These are phyloP conservation scores for Penicillium soppii DNA, from an alignment of 495 filamentous ascomycete genomes.

Conservation along the genomic window DNA sequence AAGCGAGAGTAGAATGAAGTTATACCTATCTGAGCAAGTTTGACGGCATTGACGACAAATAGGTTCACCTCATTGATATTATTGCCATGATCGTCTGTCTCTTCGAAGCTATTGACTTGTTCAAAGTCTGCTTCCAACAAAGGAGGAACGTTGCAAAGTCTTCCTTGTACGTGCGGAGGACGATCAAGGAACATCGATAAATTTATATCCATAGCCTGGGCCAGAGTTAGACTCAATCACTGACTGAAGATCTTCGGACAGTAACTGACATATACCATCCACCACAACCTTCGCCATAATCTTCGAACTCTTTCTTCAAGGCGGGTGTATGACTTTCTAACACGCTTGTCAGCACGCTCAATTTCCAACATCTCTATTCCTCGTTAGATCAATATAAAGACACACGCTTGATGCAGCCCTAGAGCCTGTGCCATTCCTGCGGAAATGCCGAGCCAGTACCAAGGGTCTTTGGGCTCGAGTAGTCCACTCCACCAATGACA, in stretches of 20 bases:
- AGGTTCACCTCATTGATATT: neutral
- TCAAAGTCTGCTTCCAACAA: slow-evolving; percentile 9
- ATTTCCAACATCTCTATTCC: too few relatives aligned
- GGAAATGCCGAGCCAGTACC: slow-evolving; percentile 24
- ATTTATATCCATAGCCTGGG: slow-evolving; percentile 11
- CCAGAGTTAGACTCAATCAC: neutral
- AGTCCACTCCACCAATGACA: slow-evolving; percentile 24
- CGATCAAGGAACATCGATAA: slow-evolving; percentile 14
- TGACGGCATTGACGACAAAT: slow-evolving; percentile 4
- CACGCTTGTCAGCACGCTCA: neutral
- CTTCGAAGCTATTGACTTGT: neutral
- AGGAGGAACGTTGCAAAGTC: slow-evolving; percentile 11
- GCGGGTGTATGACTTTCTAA: slow-evolving; percentile 9
- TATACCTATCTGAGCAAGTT: slow-evolving; percentile 12
- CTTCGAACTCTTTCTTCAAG: slow-evolving; percentile 4
- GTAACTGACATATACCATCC: slow-evolving; percentile 12
- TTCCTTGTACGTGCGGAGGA: slow-evolving; percentile 11
- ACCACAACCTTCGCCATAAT: slow-evolving; percentile 11
- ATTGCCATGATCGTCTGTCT: neutral
- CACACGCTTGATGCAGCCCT: slow-evolving; percentile 24
- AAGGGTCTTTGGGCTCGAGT: slow-evolving; percentile 22
- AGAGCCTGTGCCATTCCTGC: slow-evolving; percentile 20
- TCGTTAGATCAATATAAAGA: neutral
- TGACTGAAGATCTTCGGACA: neutral
- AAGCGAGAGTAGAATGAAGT: neutral